These are phyloP conservation scores for Pseudogymnoascus sp. DNA, from an alignment of 2,329 filamentous ascomycete genomes.

Conservation along the genomic window DNA sequence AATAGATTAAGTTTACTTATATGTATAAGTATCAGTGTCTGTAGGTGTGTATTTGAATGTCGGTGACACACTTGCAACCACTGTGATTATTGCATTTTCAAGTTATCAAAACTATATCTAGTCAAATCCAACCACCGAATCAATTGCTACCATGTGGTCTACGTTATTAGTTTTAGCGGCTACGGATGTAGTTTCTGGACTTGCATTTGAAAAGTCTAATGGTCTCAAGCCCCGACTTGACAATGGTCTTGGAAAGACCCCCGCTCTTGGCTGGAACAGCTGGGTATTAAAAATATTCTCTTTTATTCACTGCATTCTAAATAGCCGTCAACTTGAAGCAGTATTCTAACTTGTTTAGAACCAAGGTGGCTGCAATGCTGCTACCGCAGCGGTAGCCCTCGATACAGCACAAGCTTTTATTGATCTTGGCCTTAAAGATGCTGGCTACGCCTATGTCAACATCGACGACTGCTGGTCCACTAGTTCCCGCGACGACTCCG, in stretches of 20 bases:
- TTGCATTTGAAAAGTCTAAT: neutral
- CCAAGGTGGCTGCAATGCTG: neutral
- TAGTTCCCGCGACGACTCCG: conserved; percentile 33
- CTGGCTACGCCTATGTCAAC: conserved; percentile 19
- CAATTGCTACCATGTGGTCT: neutral
- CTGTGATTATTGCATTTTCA: neutral
- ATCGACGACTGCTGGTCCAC: conserved; percentile 45
- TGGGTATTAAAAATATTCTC: conserved; percentile 15
- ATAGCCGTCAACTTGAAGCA: neutral
- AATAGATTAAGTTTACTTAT: neutral
- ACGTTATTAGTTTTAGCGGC: neutral
- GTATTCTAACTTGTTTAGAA: neutral
- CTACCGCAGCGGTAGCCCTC: neutral
- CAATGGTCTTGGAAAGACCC: conserved; percentile 21
- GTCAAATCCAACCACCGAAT: neutral
- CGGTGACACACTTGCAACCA: neutral
- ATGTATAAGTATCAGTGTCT: neutral
- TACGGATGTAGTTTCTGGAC: neutral
- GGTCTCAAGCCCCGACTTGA: conserved; percentile 14
- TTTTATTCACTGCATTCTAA: neutral
- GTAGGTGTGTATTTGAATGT: neutral
- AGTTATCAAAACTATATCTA: neutral
- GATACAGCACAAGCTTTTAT: conserved; percentile 14
- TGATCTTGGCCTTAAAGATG: conserved; percentile 16
- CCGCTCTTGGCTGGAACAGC: conserved; percentile 21